Evolutionary conservation across 2,329 filamentous ascomycete species (phyloP).

Genomic region (Thielaviopsis ethacetica): DNA sequence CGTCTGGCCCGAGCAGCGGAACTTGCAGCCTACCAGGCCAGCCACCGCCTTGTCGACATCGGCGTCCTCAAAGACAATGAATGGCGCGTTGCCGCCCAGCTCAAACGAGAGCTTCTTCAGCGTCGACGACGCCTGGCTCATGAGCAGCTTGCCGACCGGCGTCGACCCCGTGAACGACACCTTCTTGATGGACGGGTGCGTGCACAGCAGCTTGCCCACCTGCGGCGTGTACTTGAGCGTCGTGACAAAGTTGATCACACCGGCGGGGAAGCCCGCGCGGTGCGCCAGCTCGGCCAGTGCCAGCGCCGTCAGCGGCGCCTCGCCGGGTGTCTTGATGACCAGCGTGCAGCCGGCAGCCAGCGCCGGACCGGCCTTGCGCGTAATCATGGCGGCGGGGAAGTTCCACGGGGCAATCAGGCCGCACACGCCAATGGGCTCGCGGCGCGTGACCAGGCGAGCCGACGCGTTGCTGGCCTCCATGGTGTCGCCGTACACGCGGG

Average conservation of each 20-base stretch:
- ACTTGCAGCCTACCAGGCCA: constrained; percentile 75
- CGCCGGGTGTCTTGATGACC: constrained; percentile 76
- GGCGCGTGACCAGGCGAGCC: constrained; percentile 62
- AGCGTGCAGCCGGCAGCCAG: constrained; percentile 92
- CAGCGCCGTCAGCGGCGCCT: constrained; percentile 82
- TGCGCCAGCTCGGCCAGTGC: constrained; percentile 75
- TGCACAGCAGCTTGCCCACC: constrained; percentile 59
- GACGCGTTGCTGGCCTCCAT: constrained; percentile 53
- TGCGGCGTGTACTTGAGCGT: constrained; percentile 62
- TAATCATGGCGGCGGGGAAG: constrained; percentile 66
- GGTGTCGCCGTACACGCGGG: constrained; percentile 55
- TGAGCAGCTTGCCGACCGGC: constrained; percentile 53
- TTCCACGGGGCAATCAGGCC: constrained; percentile 83
- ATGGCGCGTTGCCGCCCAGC: constrained; percentile 85
- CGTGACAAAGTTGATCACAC: constrained; percentile 81
- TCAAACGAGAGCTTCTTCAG: constrained; percentile 77
- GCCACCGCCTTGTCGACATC: constrained; percentile 72
- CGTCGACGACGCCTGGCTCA: constrained; percentile 75
- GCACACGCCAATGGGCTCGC: constrained; percentile 72
- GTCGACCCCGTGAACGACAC: constrained; percentile 86
- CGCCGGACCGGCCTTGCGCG: constrained; percentile 52
- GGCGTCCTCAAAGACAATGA: constrained; percentile 93
- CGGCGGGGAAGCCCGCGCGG: constrained; percentile 75
- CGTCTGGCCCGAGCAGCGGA: constrained; percentile 87
- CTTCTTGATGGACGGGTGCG: constrained; percentile 62